These are phyloP conservation scores for Salix caprea DNA, from an alignment of 345 rosid genomes.

Conservation along the genomic window DNA sequence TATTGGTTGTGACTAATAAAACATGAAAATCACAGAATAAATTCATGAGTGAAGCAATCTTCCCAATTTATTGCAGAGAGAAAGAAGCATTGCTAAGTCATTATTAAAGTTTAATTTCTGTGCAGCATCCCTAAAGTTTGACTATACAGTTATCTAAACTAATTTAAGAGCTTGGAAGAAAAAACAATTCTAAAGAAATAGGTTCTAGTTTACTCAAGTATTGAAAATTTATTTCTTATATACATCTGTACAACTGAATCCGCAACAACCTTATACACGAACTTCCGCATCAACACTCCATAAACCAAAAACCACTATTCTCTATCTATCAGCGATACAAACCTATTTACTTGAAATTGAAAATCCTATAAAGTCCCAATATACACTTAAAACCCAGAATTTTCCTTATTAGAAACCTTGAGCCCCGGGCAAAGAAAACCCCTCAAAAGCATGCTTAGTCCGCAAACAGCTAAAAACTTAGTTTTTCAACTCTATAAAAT, in stretches of 20 bases:
- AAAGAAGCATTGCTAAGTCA: not conserved
- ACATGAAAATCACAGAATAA: not conserved
- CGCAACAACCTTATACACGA: not conserved
- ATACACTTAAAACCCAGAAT: not conserved
- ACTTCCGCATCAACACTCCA: not conserved
- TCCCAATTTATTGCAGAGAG: not conserved
- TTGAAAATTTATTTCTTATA: not conserved
- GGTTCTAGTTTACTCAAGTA: not conserved
- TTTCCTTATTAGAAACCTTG: not conserved
- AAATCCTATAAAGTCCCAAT: not conserved
- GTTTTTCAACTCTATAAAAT: not conserved
- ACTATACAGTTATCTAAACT: not conserved
- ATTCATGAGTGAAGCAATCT: not conserved
- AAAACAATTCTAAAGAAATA: not conserved
- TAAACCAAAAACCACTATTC: not conserved
- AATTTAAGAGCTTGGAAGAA: not conserved
- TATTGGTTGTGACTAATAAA: not conserved
- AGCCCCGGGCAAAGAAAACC: not conserved
- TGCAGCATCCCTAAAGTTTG: not conserved
- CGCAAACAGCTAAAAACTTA: not conserved
- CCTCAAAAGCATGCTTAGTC: not conserved
- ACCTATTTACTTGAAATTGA: not conserved
- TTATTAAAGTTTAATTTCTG: not conserved
- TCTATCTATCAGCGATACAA: not conserved
- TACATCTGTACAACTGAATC: not conserved